These are phyloP conservation scores for Melampsora americana DNA, from an alignment of 1,284 basidiomycete species.

Conservation along the genomic window DNA sequence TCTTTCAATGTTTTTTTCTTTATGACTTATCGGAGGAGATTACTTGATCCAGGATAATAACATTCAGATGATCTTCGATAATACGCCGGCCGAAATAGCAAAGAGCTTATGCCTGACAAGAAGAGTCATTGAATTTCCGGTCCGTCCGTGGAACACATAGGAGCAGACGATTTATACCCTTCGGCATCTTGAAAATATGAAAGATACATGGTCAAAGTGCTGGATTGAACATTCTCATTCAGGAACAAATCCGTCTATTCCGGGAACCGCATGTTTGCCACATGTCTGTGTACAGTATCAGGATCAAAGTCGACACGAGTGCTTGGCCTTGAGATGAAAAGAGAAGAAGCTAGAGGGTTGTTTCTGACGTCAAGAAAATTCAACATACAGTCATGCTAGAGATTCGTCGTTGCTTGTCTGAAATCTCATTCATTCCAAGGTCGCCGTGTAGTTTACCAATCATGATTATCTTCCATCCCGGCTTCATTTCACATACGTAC, in stretches of 20 bases:
- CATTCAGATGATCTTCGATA: conserved; percentile 1
- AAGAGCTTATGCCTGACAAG: neutral
- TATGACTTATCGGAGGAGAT: neutral
- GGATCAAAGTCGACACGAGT: neutral
- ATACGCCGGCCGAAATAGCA: conserved; percentile 1
- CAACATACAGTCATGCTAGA: too few relatives aligned
- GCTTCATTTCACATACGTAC: too few relatives aligned
- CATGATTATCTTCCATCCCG: too few relatives aligned
- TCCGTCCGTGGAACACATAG: neutral
- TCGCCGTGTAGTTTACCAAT: too few relatives aligned
- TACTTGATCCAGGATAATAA: neutral
- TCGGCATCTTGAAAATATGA: neutral
- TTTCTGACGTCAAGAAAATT: conserved; percentile 2
- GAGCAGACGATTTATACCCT: neutral
- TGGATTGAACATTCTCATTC: neutral
- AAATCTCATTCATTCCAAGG: too few relatives aligned
- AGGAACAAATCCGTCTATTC: conserved; percentile 5
- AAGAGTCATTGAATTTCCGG: neutral
- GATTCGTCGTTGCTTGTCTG: too few relatives aligned
- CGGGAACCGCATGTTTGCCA: conserved; percentile 9
- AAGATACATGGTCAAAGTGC: conserved; percentile 3
- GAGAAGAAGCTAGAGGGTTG: conserved; percentile 1
- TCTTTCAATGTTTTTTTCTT: too few relatives aligned
- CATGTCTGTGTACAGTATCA: neutral
- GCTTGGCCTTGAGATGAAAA: neutral